A percentile compares a stretch with the other conserved stretches of the same genome.
These are phyloP conservation scores for Raphanus raphanistrum DNA, from an alignment of 345 rosid genomes.

Conservation along the genomic window DNA sequence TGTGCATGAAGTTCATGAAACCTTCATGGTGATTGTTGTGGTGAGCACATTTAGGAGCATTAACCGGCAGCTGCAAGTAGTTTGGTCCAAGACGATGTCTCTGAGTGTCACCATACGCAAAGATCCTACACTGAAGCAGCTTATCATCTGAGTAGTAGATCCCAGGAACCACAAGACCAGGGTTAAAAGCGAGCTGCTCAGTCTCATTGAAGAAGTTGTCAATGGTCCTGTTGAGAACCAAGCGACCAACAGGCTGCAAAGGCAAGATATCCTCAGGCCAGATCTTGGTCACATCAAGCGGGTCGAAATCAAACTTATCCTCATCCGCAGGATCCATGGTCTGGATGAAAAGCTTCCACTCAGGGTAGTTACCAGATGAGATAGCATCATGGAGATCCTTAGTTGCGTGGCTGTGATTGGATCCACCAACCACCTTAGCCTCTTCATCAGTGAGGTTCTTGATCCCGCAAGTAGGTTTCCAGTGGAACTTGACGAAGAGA, in stretches of 20 bases:
- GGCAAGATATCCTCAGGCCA: conserved; percentile 99
- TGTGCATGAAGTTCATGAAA: conserved; percentile 90
- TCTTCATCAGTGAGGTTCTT: conserved; percentile 86
- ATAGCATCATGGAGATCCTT: conserved; percentile 91
- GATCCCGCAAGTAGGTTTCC: conserved; percentile 98
- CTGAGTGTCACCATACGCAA: conserved; percentile 93
- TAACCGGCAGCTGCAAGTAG: conserved; percentile 90
- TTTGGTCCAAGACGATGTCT: conserved; percentile 98
- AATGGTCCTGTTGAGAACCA: conserved; percentile 93
- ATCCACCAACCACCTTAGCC: conserved; percentile 83
- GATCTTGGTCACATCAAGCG: conserved; percentile 94
- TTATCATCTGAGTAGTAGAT: conserved; percentile 88
- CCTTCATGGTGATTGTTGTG: conserved; percentile 98
- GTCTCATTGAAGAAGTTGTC: conserved; percentile 96
- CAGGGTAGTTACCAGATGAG: conserved; percentile 91
- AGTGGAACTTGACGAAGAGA: conserved; percentile 89
- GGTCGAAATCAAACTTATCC: conserved; percentile 86
- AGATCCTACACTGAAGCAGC: conserved; percentile 84
- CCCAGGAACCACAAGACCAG: conserved; percentile 88
- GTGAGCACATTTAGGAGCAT: conserved; percentile 96
- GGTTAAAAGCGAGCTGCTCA: conserved; percentile 96
- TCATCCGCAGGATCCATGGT: conserved; percentile 86
- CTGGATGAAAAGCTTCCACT: conserved; percentile 94
- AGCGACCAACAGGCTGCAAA: conserved; percentile 90
- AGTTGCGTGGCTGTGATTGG: conserved; percentile 98